Percentiles rank a stretch among this genome's conserved stretches.
phyloP scores from a whole-genome alignment of 106 monocot genomes.

The Allium sativum region DNA sequence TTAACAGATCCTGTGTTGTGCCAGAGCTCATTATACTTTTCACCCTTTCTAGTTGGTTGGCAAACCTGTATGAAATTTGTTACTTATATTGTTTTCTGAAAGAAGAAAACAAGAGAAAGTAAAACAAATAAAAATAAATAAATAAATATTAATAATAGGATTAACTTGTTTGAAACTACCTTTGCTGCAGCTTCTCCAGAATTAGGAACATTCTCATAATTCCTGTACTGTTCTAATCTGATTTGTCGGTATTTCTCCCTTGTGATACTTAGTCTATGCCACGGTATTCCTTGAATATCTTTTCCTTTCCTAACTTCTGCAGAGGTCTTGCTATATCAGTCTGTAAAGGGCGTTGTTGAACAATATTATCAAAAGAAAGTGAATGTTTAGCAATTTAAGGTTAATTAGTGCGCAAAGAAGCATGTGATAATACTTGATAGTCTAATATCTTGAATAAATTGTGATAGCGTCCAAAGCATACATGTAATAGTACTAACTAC shows the following conservation, averaged over 20 bases:
- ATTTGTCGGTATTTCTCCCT: not conserved
- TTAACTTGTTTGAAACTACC: not conserved
- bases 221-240: not conserved
- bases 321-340: constrained; percentile 5
- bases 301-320: constrained; percentile 17
- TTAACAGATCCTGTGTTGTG: constrained; percentile 66
- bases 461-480: too few relatives aligned
- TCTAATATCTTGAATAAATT: too few relatives aligned
- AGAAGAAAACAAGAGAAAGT: too few relatives aligned
- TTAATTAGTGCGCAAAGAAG: too few relatives aligned
- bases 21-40: constrained; percentile 41
- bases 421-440: too few relatives aligned
- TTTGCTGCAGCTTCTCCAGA: not conserved
- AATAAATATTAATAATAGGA: too few relatives aligned
- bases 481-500: too few relatives aligned
- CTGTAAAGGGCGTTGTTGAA: not conserved
- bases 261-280: constrained; percentile 8
- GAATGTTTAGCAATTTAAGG: too few relatives aligned
- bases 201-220: not conserved
- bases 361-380: too few relatives aligned
- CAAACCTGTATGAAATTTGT: constrained; percentile 19
- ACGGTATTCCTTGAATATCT: constrained; percentile 18
- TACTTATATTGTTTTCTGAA: too few relatives aligned
- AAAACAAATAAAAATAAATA: too few relatives aligned
- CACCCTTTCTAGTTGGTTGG: constrained; percentile 39